phyloP scores from a whole-genome alignment of 2,329 filamentous ascomycete species.

The Neopestalotiopsis rosae region DNA sequence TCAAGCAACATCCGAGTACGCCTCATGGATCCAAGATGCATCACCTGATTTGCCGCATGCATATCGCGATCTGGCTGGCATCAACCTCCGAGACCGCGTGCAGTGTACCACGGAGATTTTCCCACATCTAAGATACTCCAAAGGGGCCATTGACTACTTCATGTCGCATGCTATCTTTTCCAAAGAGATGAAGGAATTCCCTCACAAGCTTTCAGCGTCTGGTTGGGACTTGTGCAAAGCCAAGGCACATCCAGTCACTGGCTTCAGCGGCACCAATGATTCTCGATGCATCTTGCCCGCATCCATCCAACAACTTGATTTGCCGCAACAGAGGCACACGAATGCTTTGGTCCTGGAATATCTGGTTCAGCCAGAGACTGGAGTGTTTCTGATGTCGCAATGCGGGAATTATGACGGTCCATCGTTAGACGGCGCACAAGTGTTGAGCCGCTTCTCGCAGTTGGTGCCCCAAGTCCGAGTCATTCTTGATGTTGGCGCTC shows the following conservation, averaged over 20 bases:
- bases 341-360: slow-evolving; percentile 70
- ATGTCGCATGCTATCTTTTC: slow-evolving; percentile 64
- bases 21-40: slow-evolving; percentile 49
- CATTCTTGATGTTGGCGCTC: slow-evolving; percentile 74
- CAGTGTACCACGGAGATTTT: slow-evolving; percentile 58
- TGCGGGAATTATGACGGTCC: background rate
- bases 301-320: slow-evolving; percentile 59
- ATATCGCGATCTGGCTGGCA: slow-evolving; percentile 48
- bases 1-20: slow-evolving; percentile 56
- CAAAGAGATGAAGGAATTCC: slow-evolving; percentile 66
- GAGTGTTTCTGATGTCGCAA: slow-evolving; percentile 27
- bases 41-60: slow-evolving; percentile 33
- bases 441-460: background rate
- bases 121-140: slow-evolving; percentile 55
- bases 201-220: slow-evolving; percentile 65
- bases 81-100: slow-evolving; percentile 63
- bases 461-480: slow-evolving; percentile 41
- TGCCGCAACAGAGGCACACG: slow-evolving; percentile 62
- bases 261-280: slow-evolving; percentile 76
- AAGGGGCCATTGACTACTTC: slow-evolving; percentile 67
- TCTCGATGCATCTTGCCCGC: slow-evolving; percentile 63
- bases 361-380: slow-evolving; percentile 60
- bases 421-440: slow-evolving; percentile 7
- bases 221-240: slow-evolving; percentile 67
- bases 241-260: slow-evolving; percentile 58